A percentile compares a stretch with the other conserved stretches of the same genome.
These are phyloP conservation scores for Colletotrichum sojae DNA, from an alignment of 2,329 filamentous ascomycete species.

Conservation along the genomic window DNA sequence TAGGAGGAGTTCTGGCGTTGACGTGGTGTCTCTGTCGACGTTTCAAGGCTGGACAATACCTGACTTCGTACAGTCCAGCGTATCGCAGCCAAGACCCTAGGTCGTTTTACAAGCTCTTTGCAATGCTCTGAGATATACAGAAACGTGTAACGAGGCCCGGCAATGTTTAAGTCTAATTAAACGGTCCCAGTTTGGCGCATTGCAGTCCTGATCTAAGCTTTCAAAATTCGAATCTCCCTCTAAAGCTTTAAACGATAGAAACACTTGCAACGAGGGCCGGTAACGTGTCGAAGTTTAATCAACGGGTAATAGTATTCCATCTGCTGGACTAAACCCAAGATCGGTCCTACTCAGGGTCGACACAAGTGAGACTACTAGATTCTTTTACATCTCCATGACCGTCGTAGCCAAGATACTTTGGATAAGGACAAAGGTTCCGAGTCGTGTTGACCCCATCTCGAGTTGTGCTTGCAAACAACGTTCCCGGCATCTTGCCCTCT, in stretches of 20 bases:
- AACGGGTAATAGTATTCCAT: not conserved
- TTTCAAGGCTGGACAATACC: constrained; percentile 9
- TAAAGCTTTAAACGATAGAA: not conserved
- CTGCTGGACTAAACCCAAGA: not conserved
- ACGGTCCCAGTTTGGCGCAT: not conserved
- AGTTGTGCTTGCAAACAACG: constrained; percentile 1
- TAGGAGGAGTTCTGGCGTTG: constrained; percentile 14
- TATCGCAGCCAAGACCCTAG: not conserved
- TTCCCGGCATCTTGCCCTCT: not conserved
- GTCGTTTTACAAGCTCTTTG: no score
- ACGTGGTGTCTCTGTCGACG: not conserved
- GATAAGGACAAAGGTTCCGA: constrained; percentile 15
- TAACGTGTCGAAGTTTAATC: not conserved
- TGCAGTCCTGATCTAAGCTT: not conserved
- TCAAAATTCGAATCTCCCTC: no score
- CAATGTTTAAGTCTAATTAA: not conserved
- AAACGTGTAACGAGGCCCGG: not conserved
- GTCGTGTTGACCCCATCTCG: constrained; percentile 8
- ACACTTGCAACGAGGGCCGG: not conserved
- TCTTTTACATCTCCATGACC: constrained; percentile 2
- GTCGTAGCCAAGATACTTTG: not conserved
- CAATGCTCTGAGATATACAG: not conserved
- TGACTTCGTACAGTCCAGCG: constrained; percentile 3
- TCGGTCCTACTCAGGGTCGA: not conserved
- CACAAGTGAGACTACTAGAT: constrained; percentile 4